Evolutionary conservation across 176 grass and related monocot genomes (phyloP).

Genomic region (Aegilops bicornis): DNA sequence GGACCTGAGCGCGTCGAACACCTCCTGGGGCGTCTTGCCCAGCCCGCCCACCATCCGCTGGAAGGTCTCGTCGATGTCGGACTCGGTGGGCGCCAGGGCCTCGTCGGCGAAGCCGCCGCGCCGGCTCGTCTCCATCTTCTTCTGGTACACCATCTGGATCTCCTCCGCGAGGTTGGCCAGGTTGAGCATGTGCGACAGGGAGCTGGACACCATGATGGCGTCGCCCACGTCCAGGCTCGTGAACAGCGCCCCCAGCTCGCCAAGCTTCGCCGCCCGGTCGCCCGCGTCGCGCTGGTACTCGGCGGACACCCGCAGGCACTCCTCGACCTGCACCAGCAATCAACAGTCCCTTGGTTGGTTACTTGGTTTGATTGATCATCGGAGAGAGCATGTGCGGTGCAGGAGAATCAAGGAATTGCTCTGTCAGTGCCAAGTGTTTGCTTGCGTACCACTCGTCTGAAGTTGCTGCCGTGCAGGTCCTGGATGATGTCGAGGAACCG

Average conservation of each 20-base stretch:
- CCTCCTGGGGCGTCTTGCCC: conserved; percentile 61
- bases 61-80: conserved; percentile 78
- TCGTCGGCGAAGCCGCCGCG: conserved; percentile 66
- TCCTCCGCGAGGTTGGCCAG: conserved; percentile 83
- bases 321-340: conserved; percentile 46
- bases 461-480: conserved; percentile 47
- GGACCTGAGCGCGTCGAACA: conserved; percentile 70
- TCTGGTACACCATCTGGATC: conserved; percentile 67
- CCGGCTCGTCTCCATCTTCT: conserved; percentile 36
- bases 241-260: conserved; percentile 55
- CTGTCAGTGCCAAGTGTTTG: not conserved
- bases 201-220: conserved; percentile 63
- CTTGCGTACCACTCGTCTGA: conserved; percentile 44
- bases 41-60: conserved; percentile 52
- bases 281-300: conserved; percentile 33
- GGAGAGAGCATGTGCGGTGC: not conserved
- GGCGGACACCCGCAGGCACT: conserved; percentile 67
- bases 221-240: conserved; percentile 58
- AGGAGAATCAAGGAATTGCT: not conserved
- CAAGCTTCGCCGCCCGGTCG: conserved; percentile 34
- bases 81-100: conserved; percentile 62
- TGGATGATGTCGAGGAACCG: conserved; percentile 66
- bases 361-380: not conserved
- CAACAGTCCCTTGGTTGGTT: not conserved
- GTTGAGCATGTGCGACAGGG: conserved; percentile 89